Conservation (phyloP, 768 basidiomycete genomes). For the Mycena sanguinolenta region DNA sequence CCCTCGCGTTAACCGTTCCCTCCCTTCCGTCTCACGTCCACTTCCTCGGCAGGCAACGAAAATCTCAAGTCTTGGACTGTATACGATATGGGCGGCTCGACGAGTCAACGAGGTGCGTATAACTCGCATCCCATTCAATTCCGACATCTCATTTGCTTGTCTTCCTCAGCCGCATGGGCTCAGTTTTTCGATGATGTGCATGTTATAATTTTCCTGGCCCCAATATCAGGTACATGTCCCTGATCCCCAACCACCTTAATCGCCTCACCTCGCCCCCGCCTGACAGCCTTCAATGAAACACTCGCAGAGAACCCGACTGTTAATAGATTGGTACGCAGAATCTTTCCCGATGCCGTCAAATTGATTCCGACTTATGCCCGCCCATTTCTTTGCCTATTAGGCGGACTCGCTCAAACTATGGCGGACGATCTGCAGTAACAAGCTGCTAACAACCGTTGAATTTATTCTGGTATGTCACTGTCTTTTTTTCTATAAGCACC, state of each 20-base stretch:
- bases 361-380: neutral
- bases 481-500: neutral
- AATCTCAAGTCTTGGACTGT: slow-evolving; percentile 68
- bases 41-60: slow-evolving; percentile 38
- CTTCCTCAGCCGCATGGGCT: slow-evolving; percentile 67
- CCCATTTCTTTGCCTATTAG: slow-evolving; percentile 49
- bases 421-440: slow-evolving; percentile 72
- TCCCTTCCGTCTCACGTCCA: neutral
- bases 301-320: slow-evolving; percentile 69
- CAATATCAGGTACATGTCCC: slow-evolving; percentile 57
- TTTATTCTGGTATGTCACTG: slow-evolving; percentile 56
- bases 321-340: slow-evolving; percentile 68
- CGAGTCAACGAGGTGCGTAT: slow-evolving; percentile 64
- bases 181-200: slow-evolving; percentile 80
- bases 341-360: slow-evolving; percentile 5
- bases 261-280: neutral
- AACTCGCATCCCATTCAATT: slow-evolving; percentile 17
- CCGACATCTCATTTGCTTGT: neutral
- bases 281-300: slow-evolving; percentile 70
- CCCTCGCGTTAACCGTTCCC: slow-evolving; percentile 2
- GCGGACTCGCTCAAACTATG: slow-evolving; percentile 70
- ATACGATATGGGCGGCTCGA: slow-evolving; percentile 76
- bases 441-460: slow-evolving; percentile 64
- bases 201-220: slow-evolving; percentile 76
- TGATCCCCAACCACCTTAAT: neutral